Evolutionary conservation across 2,329 filamentous ascomycete genomes (phyloP), one percentile per base, ranked within the genome.

Genomic region (Pleurostoma richardsiae): DNA sequence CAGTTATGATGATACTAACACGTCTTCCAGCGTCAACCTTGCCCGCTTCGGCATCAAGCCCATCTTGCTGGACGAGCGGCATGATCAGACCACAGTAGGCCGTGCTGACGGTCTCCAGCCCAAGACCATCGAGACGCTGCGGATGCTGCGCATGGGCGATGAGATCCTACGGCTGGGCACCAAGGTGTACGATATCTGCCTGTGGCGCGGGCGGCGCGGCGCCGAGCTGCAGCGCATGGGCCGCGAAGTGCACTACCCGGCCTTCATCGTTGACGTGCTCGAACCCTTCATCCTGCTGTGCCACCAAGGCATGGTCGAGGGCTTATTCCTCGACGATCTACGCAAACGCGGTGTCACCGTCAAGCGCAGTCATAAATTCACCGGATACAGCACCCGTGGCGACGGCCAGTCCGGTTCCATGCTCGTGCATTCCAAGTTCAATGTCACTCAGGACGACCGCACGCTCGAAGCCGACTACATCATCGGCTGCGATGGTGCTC

Each of bases 91-190:
- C 2, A 72, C 79, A 5, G 83, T 83, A 6, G 85, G 85, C 53
- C 72, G 70, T 58, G 83, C 83, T 48, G 84, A 88, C 61, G 84
- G 84, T 36, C 69, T 88, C 42, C 84, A 88, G 57, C 84, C 84
- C 42, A 87, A 87, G 64, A 84, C 83, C 1, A 85, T 88, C 55
- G 84, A 88, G 65, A 88, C 84, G 0, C 74, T 86, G 53, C 76
- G 77, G 52, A 83, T 86, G 64, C 77, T 87, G 66, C 71, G 82
- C 27, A 64, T 87, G n/a, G 80, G 78, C 11, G 82, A 86, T 48
- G 67, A 76, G 3, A 62, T 87, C 28, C 63, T 87, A 36, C 75
- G 75, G 48, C 75, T 79, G 54, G 82, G 80, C 33, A 82, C 81
- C 43, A 77, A 76, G 41, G 77, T 87, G 38, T 85, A 82, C 61